Evolutionary conservation across 805 yeast species (phyloP), one percentile per base, ranked within the genome.

Genomic region (Yarrowia porcina): DNA sequence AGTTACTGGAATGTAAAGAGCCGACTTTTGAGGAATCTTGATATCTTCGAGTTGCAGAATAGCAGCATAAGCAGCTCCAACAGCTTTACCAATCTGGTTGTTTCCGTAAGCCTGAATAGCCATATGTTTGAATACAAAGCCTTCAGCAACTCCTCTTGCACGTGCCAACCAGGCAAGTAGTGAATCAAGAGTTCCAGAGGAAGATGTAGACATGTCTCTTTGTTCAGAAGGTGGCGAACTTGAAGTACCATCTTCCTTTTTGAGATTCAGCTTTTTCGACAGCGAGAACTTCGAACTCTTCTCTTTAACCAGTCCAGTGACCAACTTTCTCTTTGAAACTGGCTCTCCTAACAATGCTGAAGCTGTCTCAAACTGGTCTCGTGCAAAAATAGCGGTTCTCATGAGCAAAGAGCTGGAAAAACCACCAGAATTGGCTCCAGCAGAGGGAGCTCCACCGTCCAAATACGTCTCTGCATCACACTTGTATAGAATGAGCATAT

Each of bases 311-410:
- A 56, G 36, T 2, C 49, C 20, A 3, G 59, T 35, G 2, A 52
- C 59, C 44, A 52, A 33, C n/a, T 39, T 56, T 15, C 47, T 18
- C 10, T 41, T 39, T 13, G 61, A 39, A 5, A 28, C 38, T 0
- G 61, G 61, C 10, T 41, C 49, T 11, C 49, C 49, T 10, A 69
- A 63, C 25, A 69, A 49, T 42, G 72, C 69, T 11, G 65, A 33
- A 3, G 74, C 70, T 3, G 72, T 61, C 1, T 70, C 66, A 45
- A 69, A 71, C 65, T 70, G 69, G 20, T 73, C 76, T 23, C 66
- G 65, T 0, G 74, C 72, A 59, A 63, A 71, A 35, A 73, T 71
- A 8, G 76, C 69, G 1, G 72, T 66, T n/a, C 76, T 67, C 15
- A 68, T 56, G 63, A 73, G 68, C 27, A 73, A 65, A 8, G 64